Conservation (phyloP, 2,329 filamentous ascomycete genomes). For the Didymella sp. region DNA sequence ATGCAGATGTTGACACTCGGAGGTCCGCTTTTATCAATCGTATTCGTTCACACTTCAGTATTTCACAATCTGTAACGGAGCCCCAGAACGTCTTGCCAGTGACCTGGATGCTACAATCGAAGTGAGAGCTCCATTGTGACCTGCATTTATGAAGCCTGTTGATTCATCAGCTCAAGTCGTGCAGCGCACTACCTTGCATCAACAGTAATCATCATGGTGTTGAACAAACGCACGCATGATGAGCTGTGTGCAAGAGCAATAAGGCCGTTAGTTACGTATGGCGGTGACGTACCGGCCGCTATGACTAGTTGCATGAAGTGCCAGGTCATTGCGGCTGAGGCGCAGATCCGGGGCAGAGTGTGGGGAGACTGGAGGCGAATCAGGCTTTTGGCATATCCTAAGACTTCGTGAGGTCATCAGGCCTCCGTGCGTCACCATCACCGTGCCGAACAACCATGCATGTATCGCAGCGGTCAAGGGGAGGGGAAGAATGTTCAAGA, state of each 20-base stretch:
- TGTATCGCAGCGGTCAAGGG: background rate
- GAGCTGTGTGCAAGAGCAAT: too few species aligned
- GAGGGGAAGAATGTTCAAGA: background rate
- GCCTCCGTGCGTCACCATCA: constrained; percentile 8
- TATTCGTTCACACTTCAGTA: background rate
- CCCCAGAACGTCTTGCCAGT: background rate
- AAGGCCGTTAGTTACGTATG: too few species aligned
- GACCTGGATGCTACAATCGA: background rate
- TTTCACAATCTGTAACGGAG: background rate
- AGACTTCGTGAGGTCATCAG: constrained; percentile 17
- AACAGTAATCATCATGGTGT: too few species aligned
- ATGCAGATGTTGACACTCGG: background rate
- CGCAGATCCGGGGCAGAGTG: constrained; percentile 12
- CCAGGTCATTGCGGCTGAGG: background rate
- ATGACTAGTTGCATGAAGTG: background rate
- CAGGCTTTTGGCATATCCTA: constrained; percentile 9
- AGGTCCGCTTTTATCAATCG: background rate
- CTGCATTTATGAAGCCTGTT: background rate
- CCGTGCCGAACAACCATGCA: constrained; percentile 5
- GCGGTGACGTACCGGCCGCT: background rate
- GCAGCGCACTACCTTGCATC: too few species aligned
- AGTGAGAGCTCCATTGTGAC: background rate
- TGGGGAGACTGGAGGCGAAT: constrained; percentile 12
- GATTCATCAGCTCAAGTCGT: too few species aligned
- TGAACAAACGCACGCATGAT: too few species aligned